phyloP scores from a whole-genome alignment of 345 rosid genomes.

The Citrus australasica region DNA sequence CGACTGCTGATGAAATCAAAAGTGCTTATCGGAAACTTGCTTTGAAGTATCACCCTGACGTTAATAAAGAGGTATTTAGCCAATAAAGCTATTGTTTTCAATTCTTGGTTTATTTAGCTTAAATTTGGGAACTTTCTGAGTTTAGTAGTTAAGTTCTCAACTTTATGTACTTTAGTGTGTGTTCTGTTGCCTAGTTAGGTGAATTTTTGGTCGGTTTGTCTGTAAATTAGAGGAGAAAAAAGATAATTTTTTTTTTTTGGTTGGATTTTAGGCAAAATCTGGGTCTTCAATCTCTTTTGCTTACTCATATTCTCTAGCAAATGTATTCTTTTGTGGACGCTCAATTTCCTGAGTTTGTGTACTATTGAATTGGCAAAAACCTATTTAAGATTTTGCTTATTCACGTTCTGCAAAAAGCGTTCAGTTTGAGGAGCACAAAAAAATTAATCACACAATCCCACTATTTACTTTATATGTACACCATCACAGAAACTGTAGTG shows the following conservation, averaged over 20 bases:
- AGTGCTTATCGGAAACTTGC: slow-evolving; percentile 97
- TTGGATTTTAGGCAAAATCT: neutral
- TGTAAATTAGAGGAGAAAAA: neutral
- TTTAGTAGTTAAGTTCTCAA: neutral
- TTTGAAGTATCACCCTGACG: slow-evolving; percentile 90
- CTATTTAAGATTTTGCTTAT: neutral
- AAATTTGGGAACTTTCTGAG: neutral
- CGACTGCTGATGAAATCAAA: slow-evolving; percentile 80
- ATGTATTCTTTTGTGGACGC: neutral
- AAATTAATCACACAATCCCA: neutral
- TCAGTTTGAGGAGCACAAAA: neutral
- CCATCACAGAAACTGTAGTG: neutral
- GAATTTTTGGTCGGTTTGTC: neutral
- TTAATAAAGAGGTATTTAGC: slow-evolving; percentile 71
- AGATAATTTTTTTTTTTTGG: neutral
- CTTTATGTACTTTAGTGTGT: neutral
- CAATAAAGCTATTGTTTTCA: neutral
- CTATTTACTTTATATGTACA: neutral
- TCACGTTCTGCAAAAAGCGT: neutral
- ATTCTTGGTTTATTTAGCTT: neutral
- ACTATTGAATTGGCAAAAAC: neutral
- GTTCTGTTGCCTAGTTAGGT: neutral
- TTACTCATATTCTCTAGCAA: neutral
- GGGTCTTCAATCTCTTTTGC: neutral
- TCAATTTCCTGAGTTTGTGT: neutral